These are phyloP conservation scores for Blastobotrys raffinosifermentans DNA, from an alignment of 1,139 yeast genomes.

Conservation along the genomic window DNA sequence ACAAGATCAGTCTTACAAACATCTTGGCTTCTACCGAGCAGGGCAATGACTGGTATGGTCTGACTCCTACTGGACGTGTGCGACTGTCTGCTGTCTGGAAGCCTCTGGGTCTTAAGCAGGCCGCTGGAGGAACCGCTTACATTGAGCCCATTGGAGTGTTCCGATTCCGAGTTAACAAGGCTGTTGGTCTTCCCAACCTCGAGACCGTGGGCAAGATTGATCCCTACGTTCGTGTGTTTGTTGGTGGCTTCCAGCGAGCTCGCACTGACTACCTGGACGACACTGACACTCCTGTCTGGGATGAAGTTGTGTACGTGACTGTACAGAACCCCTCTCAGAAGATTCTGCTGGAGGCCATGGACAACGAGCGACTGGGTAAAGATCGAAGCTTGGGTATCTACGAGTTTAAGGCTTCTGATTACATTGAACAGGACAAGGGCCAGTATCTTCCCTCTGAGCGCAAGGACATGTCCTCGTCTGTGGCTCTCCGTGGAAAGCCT, in stretches of 20 bases:
- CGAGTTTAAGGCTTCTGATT: slow-evolving; percentile 58
- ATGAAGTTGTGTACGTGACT: slow-evolving; percentile 75
- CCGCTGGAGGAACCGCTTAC: slow-evolving; percentile 60
- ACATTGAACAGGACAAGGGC: slow-evolving; percentile 57
- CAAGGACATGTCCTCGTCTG: slow-evolving; percentile 50
- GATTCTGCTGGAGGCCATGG: slow-evolving; percentile 85
- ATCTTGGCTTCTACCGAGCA: slow-evolving; percentile 72
- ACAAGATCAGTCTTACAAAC: slow-evolving; percentile 49
- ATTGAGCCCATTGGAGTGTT: slow-evolving; percentile 91
- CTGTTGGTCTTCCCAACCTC: slow-evolving; percentile 69
- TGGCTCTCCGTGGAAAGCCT: slow-evolving; percentile 60
- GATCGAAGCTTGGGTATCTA: slow-evolving; percentile 87
- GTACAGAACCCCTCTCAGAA: slow-evolving; percentile 77
- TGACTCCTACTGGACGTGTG: slow-evolving; percentile 60
- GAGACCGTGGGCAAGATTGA: slow-evolving; percentile 88
- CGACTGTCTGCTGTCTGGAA: slow-evolving; percentile 72
- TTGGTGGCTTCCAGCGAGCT: slow-evolving; percentile 70
- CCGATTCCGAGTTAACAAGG: slow-evolving; percentile 66
- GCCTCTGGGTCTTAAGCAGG: slow-evolving; percentile 66
- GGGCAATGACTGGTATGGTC: slow-evolving; percentile 71
- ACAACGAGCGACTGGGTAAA: slow-evolving; percentile 64
- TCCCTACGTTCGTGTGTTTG: slow-evolving; percentile 77
- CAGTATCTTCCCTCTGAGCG: slow-evolving; percentile 58
- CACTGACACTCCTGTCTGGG: slow-evolving; percentile 76
- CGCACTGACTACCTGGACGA: slow-evolving; percentile 70